These are phyloP conservation scores for Handroanthus guayacan DNA, from an alignment of 257 asterid genomes.

Conservation along the genomic window DNA sequence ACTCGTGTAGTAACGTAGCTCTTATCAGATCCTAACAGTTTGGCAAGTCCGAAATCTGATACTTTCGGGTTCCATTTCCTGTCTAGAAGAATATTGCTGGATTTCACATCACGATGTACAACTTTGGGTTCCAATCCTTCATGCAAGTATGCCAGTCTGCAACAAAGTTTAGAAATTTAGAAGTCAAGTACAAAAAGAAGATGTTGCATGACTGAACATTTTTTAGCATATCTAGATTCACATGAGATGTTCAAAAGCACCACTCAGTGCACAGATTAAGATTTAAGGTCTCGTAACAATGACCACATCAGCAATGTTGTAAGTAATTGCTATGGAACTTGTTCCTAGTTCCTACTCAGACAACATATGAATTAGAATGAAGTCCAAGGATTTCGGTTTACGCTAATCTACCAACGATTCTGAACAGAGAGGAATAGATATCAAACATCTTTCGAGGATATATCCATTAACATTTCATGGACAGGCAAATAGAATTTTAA, in stretches of 20 bases:
- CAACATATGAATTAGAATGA: neutral
- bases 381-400: neutral
- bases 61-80: constrained; percentile 88
- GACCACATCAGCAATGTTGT: constrained; percentile 5
- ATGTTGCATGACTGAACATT: neutral
- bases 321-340: constrained; percentile 9
- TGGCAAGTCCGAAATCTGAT: constrained; percentile 98
- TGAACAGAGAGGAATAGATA: neutral
- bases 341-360: neutral
- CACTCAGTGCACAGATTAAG: neutral
- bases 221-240: neutral
- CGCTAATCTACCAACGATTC: neutral
- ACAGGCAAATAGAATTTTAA: neutral
- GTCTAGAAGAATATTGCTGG: constrained; percentile 95
- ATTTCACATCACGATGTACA: constrained; percentile 97
- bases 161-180: constrained; percentile 14
- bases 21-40: constrained; percentile 85
- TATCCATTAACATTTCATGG: neutral
- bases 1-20: constrained; percentile 96
- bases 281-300: neutral
- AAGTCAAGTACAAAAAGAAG: neutral
- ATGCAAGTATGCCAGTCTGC: constrained; percentile 92
- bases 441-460: neutral
- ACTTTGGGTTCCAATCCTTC: constrained; percentile 99
- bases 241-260: neutral